Conservation (phyloP, 805 yeast genomes). For the Zygotorulaspora florentina region DNA sequence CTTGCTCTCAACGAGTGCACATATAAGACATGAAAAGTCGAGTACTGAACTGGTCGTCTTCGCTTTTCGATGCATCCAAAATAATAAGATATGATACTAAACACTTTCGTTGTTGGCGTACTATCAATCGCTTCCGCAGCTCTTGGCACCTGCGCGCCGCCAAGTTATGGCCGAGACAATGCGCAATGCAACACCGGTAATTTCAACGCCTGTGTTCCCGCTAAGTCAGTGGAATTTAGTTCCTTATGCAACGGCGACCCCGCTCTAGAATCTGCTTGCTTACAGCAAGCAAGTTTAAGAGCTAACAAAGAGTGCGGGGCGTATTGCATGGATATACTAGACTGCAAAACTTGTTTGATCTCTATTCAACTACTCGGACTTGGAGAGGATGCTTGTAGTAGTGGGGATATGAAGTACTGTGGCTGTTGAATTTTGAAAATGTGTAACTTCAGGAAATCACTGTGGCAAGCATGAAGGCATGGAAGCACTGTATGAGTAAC, state of each 20-base stretch:
- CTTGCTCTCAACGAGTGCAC: too few species aligned
- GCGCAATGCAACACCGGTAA: conserved; percentile 11
- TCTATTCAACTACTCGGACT: conserved; percentile 9
- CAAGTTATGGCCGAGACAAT: conserved; percentile 6
- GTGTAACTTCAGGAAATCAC: too few species aligned
- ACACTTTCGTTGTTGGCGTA: too few species aligned
- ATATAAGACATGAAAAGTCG: too few species aligned
- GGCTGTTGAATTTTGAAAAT: conserved; percentile 1
- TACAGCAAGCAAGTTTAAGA: conserved; percentile 10
- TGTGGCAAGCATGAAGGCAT: too few species aligned
- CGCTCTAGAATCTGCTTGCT: conserved; percentile 8
- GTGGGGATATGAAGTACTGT: conserved; percentile 8
- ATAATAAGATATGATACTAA: too few species aligned
- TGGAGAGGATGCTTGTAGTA: conserved; percentile 5
- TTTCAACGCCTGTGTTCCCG: conserved; percentile 11
- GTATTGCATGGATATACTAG: conserved; percentile 10
- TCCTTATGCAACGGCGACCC: conserved; percentile 11
- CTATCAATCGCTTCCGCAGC: too few species aligned
- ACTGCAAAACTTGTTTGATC: conserved; percentile 6
- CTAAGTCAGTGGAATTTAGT: conserved; percentile 10
- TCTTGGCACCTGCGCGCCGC: conserved; percentile 5
- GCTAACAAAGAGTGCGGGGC: conserved; percentile 11
- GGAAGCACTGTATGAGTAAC: too few species aligned
- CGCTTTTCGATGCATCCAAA: too few species aligned
- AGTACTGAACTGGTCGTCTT: too few species aligned